phyloP scores from a whole-genome alignment of 176 grass and related monocot species.

The Avena insularis region DNA sequence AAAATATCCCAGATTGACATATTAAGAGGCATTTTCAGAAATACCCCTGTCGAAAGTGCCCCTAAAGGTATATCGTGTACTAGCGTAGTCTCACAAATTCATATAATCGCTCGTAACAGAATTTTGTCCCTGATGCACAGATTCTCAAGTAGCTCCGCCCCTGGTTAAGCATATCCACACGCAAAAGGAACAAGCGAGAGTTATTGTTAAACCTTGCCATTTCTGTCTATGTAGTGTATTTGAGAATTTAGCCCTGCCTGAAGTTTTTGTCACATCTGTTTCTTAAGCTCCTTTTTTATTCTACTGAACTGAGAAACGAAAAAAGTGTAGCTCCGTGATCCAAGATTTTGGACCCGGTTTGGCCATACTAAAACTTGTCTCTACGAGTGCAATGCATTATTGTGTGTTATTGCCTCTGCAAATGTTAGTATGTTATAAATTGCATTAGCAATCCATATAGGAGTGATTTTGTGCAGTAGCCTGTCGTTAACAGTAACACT shows the following conservation, averaged over 20 bases:
- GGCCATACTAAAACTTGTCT: neutral
- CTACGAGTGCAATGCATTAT: neutral
- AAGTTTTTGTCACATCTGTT: neutral
- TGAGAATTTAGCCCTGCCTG: constrained; percentile 3
- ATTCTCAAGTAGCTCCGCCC: no score
- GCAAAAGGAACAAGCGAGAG: neutral
- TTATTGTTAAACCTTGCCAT: neutral
- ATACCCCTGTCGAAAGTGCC: no score
- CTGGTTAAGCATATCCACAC: neutral
- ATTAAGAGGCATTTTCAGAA: no score
- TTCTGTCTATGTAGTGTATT: neutral
- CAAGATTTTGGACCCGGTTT: neutral
- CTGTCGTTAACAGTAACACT: no score
- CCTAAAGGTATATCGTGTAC: no score
- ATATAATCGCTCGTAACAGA: no score
- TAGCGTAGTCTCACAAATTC: no score
- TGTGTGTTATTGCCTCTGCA: neutral
- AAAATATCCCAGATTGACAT: no score
- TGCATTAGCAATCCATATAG: no score
- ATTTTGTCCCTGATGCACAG: no score
- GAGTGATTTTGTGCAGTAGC: neutral
- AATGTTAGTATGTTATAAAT: neutral
- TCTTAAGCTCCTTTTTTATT: neutral
- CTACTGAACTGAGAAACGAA: neutral
- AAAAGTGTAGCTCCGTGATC: neutral